phyloP scores from a whole-genome alignment of 495 filamentous ascomycete species.

The Aspergillus hancockii region DNA sequence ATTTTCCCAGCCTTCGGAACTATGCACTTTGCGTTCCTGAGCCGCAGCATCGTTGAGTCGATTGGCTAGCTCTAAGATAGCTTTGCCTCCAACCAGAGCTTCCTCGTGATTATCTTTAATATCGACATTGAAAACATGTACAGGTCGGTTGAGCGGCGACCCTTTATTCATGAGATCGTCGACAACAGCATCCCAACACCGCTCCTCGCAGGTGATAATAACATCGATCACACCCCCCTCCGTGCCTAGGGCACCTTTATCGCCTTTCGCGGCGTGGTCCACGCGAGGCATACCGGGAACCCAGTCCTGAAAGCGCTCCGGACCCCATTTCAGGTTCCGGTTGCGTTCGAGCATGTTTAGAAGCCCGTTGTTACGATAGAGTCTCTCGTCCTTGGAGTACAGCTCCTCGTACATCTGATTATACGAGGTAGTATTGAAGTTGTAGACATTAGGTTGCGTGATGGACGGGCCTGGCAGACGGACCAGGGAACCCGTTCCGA shows the following conservation, averaged over 20 bases:
- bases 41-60: slow-evolving; percentile 79
- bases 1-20: slow-evolving; percentile 64
- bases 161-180: slow-evolving; percentile 89
- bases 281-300: slow-evolving; percentile 79
- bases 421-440: slow-evolving; percentile 95
- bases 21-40: slow-evolving; percentile 69
- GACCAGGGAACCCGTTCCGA: slow-evolving; percentile 94
- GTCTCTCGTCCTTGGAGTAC: slow-evolving; percentile 74
- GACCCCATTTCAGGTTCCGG: slow-evolving; percentile 85
- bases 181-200: slow-evolving; percentile 97
- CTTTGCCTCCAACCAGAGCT: slow-evolving; percentile 84
- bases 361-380: slow-evolving; percentile 90
- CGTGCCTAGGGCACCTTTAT: slow-evolving; percentile 73
- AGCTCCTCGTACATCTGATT: slow-evolving; percentile 87
- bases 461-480: slow-evolving; percentile 91
- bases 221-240: slow-evolving; percentile 92
- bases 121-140: slow-evolving; percentile 97
- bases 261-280: slow-evolving; percentile 54
- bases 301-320: slow-evolving; percentile 99
- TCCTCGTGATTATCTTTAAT: slow-evolving; percentile 99
- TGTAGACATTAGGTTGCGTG: slow-evolving; percentile 92
- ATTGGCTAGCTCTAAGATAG: slow-evolving; percentile 89
- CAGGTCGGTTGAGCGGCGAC: slow-evolving; percentile 79
- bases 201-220: slow-evolving; percentile 96
- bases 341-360: slow-evolving; percentile 96